Base-by-base conservation (phyloP, 2,329 filamentous ascomycete genomes). In the Talaromyces sp. region DNA sequence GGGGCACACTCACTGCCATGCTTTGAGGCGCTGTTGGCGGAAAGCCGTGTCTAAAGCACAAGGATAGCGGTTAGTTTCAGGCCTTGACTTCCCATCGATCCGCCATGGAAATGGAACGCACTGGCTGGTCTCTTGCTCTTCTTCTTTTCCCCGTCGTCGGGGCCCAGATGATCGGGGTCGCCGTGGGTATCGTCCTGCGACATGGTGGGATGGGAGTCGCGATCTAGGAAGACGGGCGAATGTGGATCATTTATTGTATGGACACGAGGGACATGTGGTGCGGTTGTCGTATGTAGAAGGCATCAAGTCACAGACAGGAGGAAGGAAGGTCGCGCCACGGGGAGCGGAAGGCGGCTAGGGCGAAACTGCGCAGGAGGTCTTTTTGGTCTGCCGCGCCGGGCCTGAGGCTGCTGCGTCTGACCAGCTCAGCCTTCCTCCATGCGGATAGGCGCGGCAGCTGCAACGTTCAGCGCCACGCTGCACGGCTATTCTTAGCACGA, bases 11-110 rank as follows among this genome's bases (percentile, higher is more conserved):
- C 82, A 96, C 89, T 99, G 95, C 95, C 95, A 99, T 81, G 95
- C 95, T 80, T 98, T 97, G 77, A 99, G 80, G 73, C 95, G 88
- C 78, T 99, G 95, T 75, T 99, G 95, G 70, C 95, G 86, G 75
- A 98, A 99, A 11, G 95, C 95, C 63, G 93, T 98, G 80, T 98
- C 92, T 96, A 72, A 60, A 57, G 39, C 63, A 58, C 27, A 36
- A 36, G 44, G 11, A 30, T 7, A 19, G 7, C 15, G 15, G 49
- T 53, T 11, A 30, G 49, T 28, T 30, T 32, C 49, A 30, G 27
- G 13, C 2, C 4, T 30, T 13, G 25, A 10, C 15, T 28, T 9
- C 25, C 30, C 27, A 9, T 17, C 25, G 13, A 11, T 28, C 25
- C 15, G 10, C 22, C 17, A 52, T 52, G 22, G 7, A 19, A 28